A percentile compares a stretch with the other conserved stretches of the same genome.
Evolutionary conservation across 2,329 filamentous ascomycete genomes (phyloP).

Genomic region (Fonsecaea nubica): DNA sequence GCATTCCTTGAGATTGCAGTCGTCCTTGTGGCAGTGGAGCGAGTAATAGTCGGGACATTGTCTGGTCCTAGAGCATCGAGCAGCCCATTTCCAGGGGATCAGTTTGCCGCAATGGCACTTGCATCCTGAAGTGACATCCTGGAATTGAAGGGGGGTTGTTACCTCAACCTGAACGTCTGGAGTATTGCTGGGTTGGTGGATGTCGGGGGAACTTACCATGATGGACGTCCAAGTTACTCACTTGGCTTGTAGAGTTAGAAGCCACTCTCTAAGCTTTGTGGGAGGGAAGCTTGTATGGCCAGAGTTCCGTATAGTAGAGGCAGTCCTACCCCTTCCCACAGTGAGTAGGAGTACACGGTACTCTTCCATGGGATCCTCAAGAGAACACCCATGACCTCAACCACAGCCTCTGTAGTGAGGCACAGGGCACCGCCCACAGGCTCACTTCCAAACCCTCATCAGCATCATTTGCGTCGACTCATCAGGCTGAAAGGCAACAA

Average conservation of each 20-base stretch:
- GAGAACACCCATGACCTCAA: background rate
- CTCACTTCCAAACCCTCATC: background rate
- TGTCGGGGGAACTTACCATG: conserved; percentile 3
- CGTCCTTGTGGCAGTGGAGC: conserved; percentile 16
- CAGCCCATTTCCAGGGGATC: conserved; percentile 13
- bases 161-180: background rate
- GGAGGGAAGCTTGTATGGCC: background rate
- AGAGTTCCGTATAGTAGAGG: background rate
- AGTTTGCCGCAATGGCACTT: conserved; percentile 9
- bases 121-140: conserved; percentile 6
- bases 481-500: background rate
- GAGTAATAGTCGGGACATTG: conserved; percentile 18
- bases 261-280: background rate
- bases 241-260: background rate
- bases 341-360: background rate
- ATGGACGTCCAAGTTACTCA: background rate
- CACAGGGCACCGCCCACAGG: background rate
- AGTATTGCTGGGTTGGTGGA: background rate
- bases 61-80: conserved; percentile 19
- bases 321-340: background rate
- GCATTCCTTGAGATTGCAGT: conserved; percentile 16
- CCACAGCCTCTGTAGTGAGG: background rate
- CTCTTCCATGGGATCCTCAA: no score
- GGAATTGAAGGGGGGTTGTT: background rate
- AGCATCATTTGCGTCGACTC: background rate